These are phyloP conservation scores for Fagopyrum tataricum DNA, from an alignment of 148 eudicot genomes.

Conservation along the genomic window DNA sequence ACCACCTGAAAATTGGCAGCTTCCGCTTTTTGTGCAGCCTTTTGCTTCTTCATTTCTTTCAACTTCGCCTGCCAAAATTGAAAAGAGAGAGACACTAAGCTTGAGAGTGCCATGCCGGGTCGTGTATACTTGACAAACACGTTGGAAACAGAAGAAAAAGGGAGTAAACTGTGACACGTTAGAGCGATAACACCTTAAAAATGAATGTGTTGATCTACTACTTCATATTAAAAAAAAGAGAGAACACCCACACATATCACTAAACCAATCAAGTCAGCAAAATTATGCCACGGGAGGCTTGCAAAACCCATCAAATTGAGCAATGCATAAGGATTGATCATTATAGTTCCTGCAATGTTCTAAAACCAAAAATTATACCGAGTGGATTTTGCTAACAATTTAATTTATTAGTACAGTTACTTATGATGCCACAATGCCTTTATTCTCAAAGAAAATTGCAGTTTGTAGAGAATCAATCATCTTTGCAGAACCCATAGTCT, in stretches of 20 bases:
- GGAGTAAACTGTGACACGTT: neutral
- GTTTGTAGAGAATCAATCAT: neutral
- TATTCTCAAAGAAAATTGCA: neutral
- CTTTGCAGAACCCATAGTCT: neutral
- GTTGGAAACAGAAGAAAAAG: neutral
- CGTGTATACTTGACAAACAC: neutral
- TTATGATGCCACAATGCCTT: neutral
- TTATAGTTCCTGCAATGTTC: neutral
- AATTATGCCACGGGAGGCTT: neutral
- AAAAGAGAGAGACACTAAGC: neutral
- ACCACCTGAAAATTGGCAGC: constrained; percentile 59
- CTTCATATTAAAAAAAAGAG: neutral
- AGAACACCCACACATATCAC: neutral
- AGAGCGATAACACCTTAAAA: neutral
- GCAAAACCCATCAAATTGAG: neutral
- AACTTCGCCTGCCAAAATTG: constrained; percentile 42
- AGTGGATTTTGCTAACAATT: neutral
- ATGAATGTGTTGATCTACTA: neutral
- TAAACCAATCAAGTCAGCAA: neutral
- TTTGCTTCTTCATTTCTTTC: constrained; percentile 72
- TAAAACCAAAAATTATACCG: neutral
- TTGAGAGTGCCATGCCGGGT: neutral
- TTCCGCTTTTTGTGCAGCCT: constrained; percentile 78
- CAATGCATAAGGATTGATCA: neutral
- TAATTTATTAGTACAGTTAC: neutral